Percentiles rank a stretch among this genome's conserved stretches.
These are phyloP conservation scores for Colletotrichum falcatum DNA, from an alignment of 2,329 filamentous ascomycete species.

Conservation along the genomic window DNA sequence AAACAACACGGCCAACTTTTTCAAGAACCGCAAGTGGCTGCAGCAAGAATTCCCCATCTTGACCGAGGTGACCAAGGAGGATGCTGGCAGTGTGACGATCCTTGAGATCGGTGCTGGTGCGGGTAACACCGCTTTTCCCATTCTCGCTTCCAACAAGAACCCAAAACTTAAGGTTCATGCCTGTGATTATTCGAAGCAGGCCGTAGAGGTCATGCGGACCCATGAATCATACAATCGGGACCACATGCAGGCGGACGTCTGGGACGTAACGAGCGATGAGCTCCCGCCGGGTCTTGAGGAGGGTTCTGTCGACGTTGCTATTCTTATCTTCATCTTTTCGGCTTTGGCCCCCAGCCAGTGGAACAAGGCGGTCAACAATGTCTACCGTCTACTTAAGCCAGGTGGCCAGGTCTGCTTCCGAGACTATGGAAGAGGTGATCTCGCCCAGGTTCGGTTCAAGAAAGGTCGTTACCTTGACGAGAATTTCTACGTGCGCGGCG, in stretches of 20 bases:
- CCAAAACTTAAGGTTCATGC: constrained; percentile 85
- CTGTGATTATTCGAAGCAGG: constrained; percentile 95
- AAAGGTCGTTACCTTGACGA: constrained; percentile 94
- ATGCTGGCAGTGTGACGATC: constrained; percentile 76
- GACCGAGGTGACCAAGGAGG: constrained; percentile 77
- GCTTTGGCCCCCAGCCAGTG: constrained; percentile 89
- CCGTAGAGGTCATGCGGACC: constrained; percentile 89
- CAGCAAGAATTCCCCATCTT: constrained; percentile 95
- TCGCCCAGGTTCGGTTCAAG: constrained; percentile 97
- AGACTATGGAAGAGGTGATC: constrained; percentile 94
- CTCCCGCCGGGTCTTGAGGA: constrained; percentile 83
- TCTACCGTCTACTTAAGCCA: constrained; percentile 86
- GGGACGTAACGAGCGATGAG: constrained; percentile 82
- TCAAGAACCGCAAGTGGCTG: constrained; percentile 98
- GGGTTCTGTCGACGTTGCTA: constrained; percentile 87
- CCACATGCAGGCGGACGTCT: constrained; percentile 89
- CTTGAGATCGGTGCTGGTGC: constrained; percentile 95
- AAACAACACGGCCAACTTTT: constrained; percentile 97
- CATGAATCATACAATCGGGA: constrained; percentile 80
- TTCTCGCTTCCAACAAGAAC: constrained; percentile 87
- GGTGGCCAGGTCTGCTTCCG: constrained; percentile 95
- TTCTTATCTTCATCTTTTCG: constrained; percentile 98
- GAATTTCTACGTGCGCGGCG: constrained; percentile 96
- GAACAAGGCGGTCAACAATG: constrained; percentile 83
- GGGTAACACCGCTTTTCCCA: constrained; percentile 95